A percentile compares a stretch with the other conserved stretches of the same genome.
Evolutionary conservation across 179 eudicot species (phyloP).

Genomic region (Patellifolia procumbens): DNA sequence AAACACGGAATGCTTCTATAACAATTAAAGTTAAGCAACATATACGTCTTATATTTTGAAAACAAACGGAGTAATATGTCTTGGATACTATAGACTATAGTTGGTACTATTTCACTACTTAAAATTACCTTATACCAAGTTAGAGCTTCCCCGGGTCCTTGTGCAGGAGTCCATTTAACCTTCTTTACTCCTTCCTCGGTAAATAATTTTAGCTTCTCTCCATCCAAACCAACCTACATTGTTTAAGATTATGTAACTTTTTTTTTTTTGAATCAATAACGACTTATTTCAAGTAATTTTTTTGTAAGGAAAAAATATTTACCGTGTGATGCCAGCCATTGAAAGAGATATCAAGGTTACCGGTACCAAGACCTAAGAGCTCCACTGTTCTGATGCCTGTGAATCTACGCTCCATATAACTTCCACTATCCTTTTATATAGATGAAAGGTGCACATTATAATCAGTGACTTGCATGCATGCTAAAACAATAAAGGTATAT

Average conservation of each 20-base stretch:
- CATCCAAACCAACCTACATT: constrained; percentile 61
- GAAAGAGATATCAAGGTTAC: constrained; percentile 69
- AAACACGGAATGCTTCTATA: no score
- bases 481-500: neutral
- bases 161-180: constrained; percentile 55
- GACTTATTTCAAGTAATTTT: neutral
- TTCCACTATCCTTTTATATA: constrained; percentile 71
- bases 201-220: constrained; percentile 54
- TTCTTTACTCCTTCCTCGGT: constrained; percentile 62
- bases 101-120: no score
- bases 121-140: constrained; percentile 94
- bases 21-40: no score
- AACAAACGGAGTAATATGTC: no score
- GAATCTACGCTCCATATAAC: constrained; percentile 79
- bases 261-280: neutral
- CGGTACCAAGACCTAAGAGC: constrained; percentile 72
- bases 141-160: constrained; percentile 35
- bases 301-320: neutral
- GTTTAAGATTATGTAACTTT: neutral
- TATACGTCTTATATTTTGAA: no score
- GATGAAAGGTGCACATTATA: neutral
- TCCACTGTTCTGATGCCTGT: constrained; percentile 61
- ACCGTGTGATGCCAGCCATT: constrained; percentile 81
- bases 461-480: constrained; percentile 6
- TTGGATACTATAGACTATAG: no score